A percentile compares a stretch with the other conserved stretches of the same genome.
These are phyloP conservation scores for Fusarium agapanthi DNA, from an alignment of 2,329 filamentous ascomycete species.

Conservation along the genomic window DNA sequence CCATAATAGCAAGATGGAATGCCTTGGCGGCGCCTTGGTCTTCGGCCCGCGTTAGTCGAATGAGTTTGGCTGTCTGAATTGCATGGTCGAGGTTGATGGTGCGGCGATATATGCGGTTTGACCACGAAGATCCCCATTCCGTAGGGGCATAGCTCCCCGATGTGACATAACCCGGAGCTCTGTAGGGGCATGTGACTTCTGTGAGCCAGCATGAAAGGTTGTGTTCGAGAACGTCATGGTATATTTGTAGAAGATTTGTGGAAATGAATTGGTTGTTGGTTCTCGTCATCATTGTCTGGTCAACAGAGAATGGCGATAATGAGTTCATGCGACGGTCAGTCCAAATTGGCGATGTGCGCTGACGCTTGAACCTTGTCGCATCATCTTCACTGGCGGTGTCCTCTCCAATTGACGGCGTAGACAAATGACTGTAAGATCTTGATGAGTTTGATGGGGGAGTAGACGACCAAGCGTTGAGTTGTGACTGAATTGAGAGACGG, in stretches of 20 bases:
- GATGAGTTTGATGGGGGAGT: not conserved
- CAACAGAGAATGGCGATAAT: conserved; percentile 34
- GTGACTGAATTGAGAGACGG: not conserved
- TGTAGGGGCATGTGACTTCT: conserved; percentile 39
- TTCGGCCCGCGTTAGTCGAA: conserved; percentile 26
- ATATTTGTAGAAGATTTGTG: conserved; percentile 36
- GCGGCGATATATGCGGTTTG: conserved; percentile 39
- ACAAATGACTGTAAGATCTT: not conserved
- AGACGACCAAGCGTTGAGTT: conserved; percentile 4
- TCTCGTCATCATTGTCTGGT: conserved; percentile 38
- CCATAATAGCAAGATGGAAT: conserved; percentile 38
- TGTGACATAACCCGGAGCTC: conserved; percentile 19
- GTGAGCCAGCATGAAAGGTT: conserved; percentile 40
- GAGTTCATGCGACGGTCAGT: conserved; percentile 9
- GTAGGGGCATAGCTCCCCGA: not conserved
- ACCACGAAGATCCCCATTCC: conserved; percentile 40
- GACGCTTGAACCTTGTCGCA: conserved; percentile 17
- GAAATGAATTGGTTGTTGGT: conserved; percentile 39
- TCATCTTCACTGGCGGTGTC: not conserved
- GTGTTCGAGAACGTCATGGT: conserved; percentile 39
- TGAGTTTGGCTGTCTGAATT: conserved; percentile 31
- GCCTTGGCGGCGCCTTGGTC: conserved; percentile 30
- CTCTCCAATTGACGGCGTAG: not conserved
- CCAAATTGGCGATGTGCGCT: conserved; percentile 24
- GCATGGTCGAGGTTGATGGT: conserved; percentile 37